Evolutionary conservation across 1,284 basidiomycete genomes (phyloP).

Genomic region (Leccinum pallidistipes): DNA sequence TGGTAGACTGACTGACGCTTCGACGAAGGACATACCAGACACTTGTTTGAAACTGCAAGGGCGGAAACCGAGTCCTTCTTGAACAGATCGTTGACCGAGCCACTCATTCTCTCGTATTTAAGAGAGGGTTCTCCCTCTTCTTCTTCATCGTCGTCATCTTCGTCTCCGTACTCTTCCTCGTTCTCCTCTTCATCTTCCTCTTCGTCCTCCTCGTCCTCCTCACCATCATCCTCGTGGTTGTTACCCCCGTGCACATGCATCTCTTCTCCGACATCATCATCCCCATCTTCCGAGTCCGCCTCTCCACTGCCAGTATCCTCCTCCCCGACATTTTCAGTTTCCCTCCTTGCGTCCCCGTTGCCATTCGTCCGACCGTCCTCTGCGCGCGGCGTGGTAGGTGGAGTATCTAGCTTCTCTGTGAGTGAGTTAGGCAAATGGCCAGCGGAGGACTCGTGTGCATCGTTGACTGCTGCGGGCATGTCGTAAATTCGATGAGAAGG

Average conservation of each 20-base stretch:
- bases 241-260: background rate
- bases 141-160: conserved; percentile 55
- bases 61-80: conserved; percentile 88
- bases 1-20: conserved; percentile 4
- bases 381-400: background rate
- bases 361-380: conserved; percentile 17
- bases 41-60: conserved; percentile 73
- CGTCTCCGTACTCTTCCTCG: conserved; percentile 46
- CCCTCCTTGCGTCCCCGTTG: conserved; percentile 11
- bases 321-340: conserved; percentile 2
- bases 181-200: conserved; percentile 34
- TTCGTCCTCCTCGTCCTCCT: conserved; percentile 30
- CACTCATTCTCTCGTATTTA: conserved; percentile 86
- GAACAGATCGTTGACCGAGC: conserved; percentile 76
- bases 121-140: conserved; percentile 85
- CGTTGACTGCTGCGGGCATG: conserved; percentile 14
- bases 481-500: conserved; percentile 1
- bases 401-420: conserved; percentile 6
- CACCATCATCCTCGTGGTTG: conserved; percentile 20
- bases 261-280: conserved; percentile 5
- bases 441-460: background rate
- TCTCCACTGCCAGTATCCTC: conserved; percentile 8
- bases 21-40: conserved; percentile 55
- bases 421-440: background rate
- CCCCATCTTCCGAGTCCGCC: conserved; percentile 8